Base-by-base conservation (phyloP, 208 protist species). In the Leishmania aethiopica region DNA sequence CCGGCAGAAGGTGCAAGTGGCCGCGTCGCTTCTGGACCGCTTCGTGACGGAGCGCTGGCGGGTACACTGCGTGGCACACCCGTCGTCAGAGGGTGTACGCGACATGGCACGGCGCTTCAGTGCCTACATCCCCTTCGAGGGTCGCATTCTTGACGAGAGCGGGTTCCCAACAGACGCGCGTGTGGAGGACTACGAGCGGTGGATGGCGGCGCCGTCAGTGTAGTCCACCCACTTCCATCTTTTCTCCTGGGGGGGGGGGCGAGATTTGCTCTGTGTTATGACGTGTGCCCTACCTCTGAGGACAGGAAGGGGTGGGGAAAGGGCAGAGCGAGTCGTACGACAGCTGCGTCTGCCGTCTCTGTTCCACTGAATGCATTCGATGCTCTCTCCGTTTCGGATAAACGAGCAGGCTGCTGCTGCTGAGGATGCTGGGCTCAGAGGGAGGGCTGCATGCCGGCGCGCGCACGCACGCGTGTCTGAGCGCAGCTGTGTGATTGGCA, bases 111-210 rank as follows among this genome's bases (percentile, higher is more conserved):
- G 82, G 8, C 82, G 88, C 35, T 80, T 97, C 28, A 92, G 94
- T 25, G 37, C 78, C 1, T 95, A 90, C 72, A 82, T 84, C 28
- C 92, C 91, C 6, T 96, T 97, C 75, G 94, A 90, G 72, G 70
- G 82, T 7, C 90, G 94, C 47, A 84, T 88, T 32, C 72, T 95
- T 35, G 90, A 96, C 81, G 88, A 90, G 57, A 86, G 71, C 62
- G 94, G 94, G 42, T 96, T 96, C 83, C 81, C 89, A 2, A 96
- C 92, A 3, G 92, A 95, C 45, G 94, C 93, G 15, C 90, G 93
- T 22, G 78, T 90, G 7, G 94, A 96, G 35, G 94, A 97, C 85
- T 97, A 96, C 76, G 72, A 81, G 55, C 89, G 94, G 2, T 97
- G 93, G 94, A 97, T 96, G 94, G 88, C 88, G 2, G 62, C 93